Conservation (phyloP, 2,329 filamentous ascomycete species). For the Fusarium albosuccineum region DNA sequence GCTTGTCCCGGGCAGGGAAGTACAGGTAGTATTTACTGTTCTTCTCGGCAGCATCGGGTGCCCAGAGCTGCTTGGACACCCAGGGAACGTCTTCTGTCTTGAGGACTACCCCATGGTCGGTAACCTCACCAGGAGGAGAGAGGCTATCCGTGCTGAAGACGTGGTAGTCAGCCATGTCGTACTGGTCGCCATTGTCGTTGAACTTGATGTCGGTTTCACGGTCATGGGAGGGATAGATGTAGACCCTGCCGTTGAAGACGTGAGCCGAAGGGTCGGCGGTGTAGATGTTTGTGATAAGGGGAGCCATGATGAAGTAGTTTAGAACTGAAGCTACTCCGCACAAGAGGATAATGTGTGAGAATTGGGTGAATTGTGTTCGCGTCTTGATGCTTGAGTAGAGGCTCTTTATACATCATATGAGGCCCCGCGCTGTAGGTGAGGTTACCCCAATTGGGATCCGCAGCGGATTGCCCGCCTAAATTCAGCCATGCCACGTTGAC, state of each 20-base stretch:
- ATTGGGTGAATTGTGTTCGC: not conserved
- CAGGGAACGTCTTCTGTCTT: constrained; percentile 76
- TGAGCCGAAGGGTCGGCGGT: constrained; percentile 86
- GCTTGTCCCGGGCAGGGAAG: constrained; percentile 80
- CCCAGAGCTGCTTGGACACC: constrained; percentile 85
- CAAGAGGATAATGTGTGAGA: not conserved
- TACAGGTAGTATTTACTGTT: constrained; percentile 80
- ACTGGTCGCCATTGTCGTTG: constrained; percentile 89
- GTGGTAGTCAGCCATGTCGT: constrained; percentile 88
- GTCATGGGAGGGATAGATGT: constrained; percentile 87
- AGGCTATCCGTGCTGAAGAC: constrained; percentile 72
- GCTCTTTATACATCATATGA: constrained; percentile 26
- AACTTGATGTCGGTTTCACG: constrained; percentile 79
- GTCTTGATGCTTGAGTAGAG: not conserved
- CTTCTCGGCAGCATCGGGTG: constrained; percentile 78
- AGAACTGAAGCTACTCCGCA: not conserved
- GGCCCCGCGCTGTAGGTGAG: constrained; percentile 35
- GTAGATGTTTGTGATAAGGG: constrained; percentile 80
- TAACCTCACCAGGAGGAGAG: constrained; percentile 69
- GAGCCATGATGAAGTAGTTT: constrained; percentile 54
- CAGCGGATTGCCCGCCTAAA: constrained; percentile 33
- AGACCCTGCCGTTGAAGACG: constrained; percentile 80
- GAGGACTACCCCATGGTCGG: constrained; percentile 80
- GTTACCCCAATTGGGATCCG: constrained; percentile 19
- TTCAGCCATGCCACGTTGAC: constrained; percentile 34